Evolutionary conservation across 2,329 filamentous ascomycete genomes (phyloP), one percentile per base, ranked within the genome.

Genomic region (Polytolypa hystricis): DNA sequence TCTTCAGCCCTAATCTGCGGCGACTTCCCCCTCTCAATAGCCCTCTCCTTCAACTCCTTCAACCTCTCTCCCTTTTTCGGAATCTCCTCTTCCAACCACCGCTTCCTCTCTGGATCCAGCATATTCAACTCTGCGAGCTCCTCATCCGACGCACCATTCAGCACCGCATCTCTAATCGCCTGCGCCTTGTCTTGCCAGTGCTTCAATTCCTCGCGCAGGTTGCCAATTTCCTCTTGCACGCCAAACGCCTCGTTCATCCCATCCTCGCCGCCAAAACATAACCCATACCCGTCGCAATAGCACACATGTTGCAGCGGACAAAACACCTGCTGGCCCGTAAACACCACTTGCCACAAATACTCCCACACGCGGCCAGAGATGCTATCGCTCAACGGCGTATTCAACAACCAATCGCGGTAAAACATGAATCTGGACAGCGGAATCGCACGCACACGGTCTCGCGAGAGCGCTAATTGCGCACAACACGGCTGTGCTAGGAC

Each of bases 331-430:
- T 65, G 42, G 2, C 67, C 70, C 0, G 72, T 71, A 50, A 78
- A 79, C 10, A 79, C 64, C 40, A 68, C 73, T 41, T 77, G 73
- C 75, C 75, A 79, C 1, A 77, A 55, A 48, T 79, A 78, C 51
- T 79, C 75, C 61, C 73, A 78, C 11, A 78, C 63, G 2, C 75
- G 64, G 2, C 74, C 74, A 9, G 69, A 70, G 14, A 77, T 59
- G 28, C 65, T 66, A 47, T 78, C 73, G 15, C 57, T 60, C 19
- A 78, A 50, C 14, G 67, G 59, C 0, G 74, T 77, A n/a, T 64
- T 62, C 18, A 77, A 58, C 2, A 79, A 55, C 75, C 75, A 79
- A 46, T 77, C 69, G 17, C 74, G 66, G 46, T 74, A 71, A 48
- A 65, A 70, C 14, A 73, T 57, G 48, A 72, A 79, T 30, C 68